These are phyloP conservation scores for Stephanocyclus meneghinianus DNA, from an alignment of 352 stramenopile genomes.

Conservation along the genomic window DNA sequence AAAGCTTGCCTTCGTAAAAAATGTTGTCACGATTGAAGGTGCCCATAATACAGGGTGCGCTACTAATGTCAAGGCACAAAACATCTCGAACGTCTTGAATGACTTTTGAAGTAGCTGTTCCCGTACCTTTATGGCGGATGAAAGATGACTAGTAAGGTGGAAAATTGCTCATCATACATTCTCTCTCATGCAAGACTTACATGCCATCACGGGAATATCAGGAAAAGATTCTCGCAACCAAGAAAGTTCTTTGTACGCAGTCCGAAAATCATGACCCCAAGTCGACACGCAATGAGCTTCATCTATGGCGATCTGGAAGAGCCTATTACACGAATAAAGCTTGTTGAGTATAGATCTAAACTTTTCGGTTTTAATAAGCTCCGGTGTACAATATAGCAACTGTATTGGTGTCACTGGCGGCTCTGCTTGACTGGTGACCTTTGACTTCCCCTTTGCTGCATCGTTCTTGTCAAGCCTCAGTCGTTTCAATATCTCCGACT, in stretches of 20 bases:
- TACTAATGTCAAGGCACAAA: constrained; percentile 51
- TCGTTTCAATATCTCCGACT: constrained; percentile 57
- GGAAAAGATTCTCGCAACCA: constrained; percentile 90
- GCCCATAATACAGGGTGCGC: constrained; percentile 51
- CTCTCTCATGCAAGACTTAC: constrained; percentile 44
- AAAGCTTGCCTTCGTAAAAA: constrained; percentile 33
- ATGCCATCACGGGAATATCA: constrained; percentile 85
- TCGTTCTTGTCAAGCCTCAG: constrained; percentile 35
- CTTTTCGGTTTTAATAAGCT: constrained; percentile 91
- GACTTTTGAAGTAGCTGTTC: constrained; percentile 86
- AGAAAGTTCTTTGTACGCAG: constrained; percentile 94
- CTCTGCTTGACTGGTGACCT: neutral
- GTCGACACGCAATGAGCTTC: constrained; percentile 95
- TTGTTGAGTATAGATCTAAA: constrained; percentile 83
- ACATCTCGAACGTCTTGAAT: constrained; percentile 83
- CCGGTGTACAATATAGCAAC: constrained; percentile 97
- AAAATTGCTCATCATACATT: too few species aligned
- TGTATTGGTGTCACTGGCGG: constrained; percentile 82
- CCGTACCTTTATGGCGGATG: constrained; percentile 55
- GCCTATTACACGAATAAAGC: constrained; percentile 76
- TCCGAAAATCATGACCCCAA: constrained; percentile 84
- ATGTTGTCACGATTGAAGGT: constrained; percentile 81
- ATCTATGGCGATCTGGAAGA: constrained; percentile 97
- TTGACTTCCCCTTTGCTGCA: constrained; percentile 27
- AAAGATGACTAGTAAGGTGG: neutral